Evolutionary conservation across 805 yeast species (phyloP).

Genomic region (Saccharomycopsis schoenii): DNA sequence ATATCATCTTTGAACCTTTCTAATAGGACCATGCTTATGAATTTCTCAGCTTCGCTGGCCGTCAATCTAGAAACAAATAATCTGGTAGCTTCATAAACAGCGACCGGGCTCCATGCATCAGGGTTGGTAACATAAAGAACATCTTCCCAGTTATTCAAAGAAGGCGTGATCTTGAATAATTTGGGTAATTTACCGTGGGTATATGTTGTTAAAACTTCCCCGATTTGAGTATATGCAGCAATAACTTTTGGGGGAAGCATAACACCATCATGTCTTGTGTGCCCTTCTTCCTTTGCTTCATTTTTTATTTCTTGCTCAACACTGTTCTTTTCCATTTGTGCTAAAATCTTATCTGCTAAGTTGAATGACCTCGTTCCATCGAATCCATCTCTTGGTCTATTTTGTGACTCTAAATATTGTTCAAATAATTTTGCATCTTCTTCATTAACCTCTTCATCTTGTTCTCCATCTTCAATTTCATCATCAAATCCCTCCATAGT

Average conservation of each 20-base stretch:
- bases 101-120: slow-evolving; percentile 89
- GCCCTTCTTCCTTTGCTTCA: slow-evolving; percentile 22
- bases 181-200: slow-evolving; percentile 96
- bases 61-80: slow-evolving; percentile 83
- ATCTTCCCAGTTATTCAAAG: slow-evolving; percentile 92
- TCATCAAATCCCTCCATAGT: slow-evolving; percentile 45
- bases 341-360: slow-evolving; percentile 90
- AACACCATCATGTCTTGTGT: slow-evolving; percentile 58
- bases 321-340: slow-evolving; percentile 34
- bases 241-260: slow-evolving; percentile 92
- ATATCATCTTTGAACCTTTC: slow-evolving; percentile 65
- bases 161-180: slow-evolving; percentile 88
- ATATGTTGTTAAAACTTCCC: slow-evolving; percentile 77
- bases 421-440: slow-evolving; percentile 81
- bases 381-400: slow-evolving; percentile 21
- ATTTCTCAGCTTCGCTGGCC: slow-evolving; percentile 82
- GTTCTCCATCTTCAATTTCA: slow-evolving; percentile 44
- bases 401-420: slow-evolving; percentile 47
- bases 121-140: slow-evolving; percentile 89
- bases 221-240: slow-evolving; percentile 88
- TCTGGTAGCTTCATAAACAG: slow-evolving; percentile 89
- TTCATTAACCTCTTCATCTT: slow-evolving; percentile 57
- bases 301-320: slow-evolving; percentile 15
- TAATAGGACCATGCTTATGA: slow-evolving; percentile 55
- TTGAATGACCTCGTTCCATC: slow-evolving; percentile 39